A percentile compares a stretch with the other conserved stretches of the same genome.
phyloP scores from a whole-genome alignment of 257 asterid genomes.

The Jasminum sambac region DNA sequence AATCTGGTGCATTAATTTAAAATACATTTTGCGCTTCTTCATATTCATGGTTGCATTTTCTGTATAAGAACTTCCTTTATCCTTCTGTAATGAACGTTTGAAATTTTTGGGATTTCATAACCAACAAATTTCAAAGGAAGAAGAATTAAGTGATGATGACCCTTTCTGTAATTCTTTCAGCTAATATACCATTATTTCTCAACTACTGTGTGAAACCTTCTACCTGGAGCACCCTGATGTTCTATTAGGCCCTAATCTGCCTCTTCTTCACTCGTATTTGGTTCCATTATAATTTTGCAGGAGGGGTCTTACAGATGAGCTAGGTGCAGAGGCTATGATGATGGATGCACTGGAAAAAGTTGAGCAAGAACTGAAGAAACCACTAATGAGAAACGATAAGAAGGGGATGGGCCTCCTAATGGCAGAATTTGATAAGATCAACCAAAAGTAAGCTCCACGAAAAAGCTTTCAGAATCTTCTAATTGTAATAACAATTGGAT shows the following conservation, averaged over 20 bases:
- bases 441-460: constrained; percentile 72
- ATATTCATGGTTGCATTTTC: constrained; percentile 10
- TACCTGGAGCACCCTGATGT: not conserved
- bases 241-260: not conserved
- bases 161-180: constrained; percentile 18
- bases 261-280: not conserved
- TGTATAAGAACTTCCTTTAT: not conserved
- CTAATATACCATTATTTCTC: not conserved
- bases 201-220: not conserved
- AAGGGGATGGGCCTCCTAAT: constrained; percentile 81
- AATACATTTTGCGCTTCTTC: not conserved
- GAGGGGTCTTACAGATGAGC: constrained; percentile 79
- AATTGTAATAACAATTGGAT: not conserved
- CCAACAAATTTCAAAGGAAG: not conserved
- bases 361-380: constrained; percentile 81
- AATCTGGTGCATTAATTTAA: not conserved
- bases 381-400: constrained; percentile 85
- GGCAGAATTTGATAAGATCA: constrained; percentile 83
- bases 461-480: constrained; percentile 12
- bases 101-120: not conserved
- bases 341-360: constrained; percentile 82
- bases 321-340: constrained; percentile 87
- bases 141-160: constrained; percentile 4
- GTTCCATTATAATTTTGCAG: constrained; percentile 38
- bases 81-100: not conserved